These are phyloP conservation scores for Cladochytrium tenue DNA, from an alignment of 371 early-diverging fungal genomes.

Conservation along the genomic window DNA sequence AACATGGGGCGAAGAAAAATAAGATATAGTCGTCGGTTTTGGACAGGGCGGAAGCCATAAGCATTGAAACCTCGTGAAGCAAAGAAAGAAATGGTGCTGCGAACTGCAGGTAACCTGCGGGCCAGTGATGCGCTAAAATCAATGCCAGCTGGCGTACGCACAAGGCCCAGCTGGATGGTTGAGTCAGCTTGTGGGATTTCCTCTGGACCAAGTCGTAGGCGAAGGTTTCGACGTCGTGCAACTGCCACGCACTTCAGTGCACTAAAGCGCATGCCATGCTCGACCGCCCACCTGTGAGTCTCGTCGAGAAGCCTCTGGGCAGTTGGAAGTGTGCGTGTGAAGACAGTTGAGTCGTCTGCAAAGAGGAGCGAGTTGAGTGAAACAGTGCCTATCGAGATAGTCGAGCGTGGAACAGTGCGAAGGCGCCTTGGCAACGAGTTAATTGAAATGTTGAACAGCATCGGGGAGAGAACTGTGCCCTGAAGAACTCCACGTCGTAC, in stretches of 20 bases:
- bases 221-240: not conserved
- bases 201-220: not conserved
- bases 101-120: not conserved
- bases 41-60: slow-evolving; percentile 1
- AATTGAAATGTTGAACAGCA: slow-evolving; percentile 20
- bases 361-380: slow-evolving; percentile 13
- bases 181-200: not conserved
- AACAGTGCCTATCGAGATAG: not conserved
- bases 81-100: not conserved
- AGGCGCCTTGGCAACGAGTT: slow-evolving; percentile 12
- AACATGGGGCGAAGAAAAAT: slow-evolving; percentile 10
- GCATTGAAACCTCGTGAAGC: slow-evolving; percentile 4
- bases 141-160: not conserved
- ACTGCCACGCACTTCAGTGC: slow-evolving; percentile 1
- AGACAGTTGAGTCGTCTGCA: slow-evolving; percentile 15
- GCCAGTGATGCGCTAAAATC: not conserved
- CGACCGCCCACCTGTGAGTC: not conserved
- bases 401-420: not conserved
- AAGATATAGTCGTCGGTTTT: not conserved
- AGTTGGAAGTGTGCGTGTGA: not conserved
- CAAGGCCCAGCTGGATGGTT: slow-evolving; percentile 8
- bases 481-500: slow-evolving; percentile 8
- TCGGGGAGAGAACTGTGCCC: slow-evolving; percentile 21
- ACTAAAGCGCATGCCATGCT: not conserved
- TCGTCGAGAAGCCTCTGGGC: slow-evolving; percentile 2